A percentile compares a stretch with the other conserved stretches of the same genome.
These are phyloP conservation scores for Nyssa sinensis DNA, from an alignment of 148 eudicot genomes.

Conservation along the genomic window DNA sequence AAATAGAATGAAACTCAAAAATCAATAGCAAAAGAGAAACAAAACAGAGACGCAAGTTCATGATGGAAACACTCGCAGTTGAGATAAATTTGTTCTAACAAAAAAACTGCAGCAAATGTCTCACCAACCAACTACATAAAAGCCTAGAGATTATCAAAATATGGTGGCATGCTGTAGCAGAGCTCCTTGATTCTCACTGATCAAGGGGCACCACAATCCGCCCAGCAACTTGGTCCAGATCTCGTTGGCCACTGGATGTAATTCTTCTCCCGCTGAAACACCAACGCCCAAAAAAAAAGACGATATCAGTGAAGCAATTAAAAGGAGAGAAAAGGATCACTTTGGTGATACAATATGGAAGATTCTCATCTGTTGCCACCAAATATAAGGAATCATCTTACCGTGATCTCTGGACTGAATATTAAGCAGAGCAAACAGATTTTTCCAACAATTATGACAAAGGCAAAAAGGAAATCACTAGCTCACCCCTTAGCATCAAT, in stretches of 20 bases:
- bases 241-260: constrained; percentile 49
- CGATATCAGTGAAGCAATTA: neutral
- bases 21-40: neutral
- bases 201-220: constrained; percentile 33
- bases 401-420: neutral
- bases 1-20: neutral
- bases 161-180: neutral
- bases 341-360: neutral
- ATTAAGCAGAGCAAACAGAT: neutral
- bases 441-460: neutral
- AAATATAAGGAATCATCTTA: neutral
- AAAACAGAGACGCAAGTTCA: constrained; percentile 1
- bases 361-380: neutral
- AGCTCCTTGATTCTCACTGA: neutral
- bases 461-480: neutral
- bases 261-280: constrained; percentile 44
- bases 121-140: neutral
- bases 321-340: neutral
- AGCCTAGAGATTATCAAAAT: neutral
- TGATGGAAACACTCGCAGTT: neutral
- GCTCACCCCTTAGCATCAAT: constrained; percentile 36
- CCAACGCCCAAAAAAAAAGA: neutral
- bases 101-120: constrained; percentile 1
- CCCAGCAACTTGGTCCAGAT: constrained; percentile 64
- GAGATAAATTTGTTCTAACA: constrained; percentile 1